Evolutionary conservation across 2,329 filamentous ascomycete genomes (phyloP).

Genomic region (Fusarium nelsonii): DNA sequence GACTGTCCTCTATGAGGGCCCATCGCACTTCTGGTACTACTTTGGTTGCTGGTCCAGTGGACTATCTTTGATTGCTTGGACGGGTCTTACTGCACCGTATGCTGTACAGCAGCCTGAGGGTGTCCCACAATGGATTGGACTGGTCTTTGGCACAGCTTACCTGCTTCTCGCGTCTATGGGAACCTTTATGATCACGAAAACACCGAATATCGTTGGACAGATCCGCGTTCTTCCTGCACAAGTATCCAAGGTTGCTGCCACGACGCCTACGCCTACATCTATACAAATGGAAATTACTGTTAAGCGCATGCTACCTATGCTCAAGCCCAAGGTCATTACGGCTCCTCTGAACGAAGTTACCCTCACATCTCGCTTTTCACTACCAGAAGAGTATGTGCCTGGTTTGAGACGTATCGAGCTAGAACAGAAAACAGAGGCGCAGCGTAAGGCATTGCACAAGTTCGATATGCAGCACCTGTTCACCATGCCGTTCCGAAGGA

Average conservation of each 20-base stretch:
- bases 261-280: constrained; percentile 8
- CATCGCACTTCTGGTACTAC: constrained; percentile 73
- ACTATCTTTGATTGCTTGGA: constrained; percentile 56
- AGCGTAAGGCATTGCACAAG: constrained; percentile 57
- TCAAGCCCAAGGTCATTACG: constrained; percentile 59
- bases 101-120: constrained; percentile 59
- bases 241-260: constrained; percentile 30
- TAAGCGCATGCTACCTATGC: constrained; percentile 63
- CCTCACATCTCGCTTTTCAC: constrained; percentile 55
- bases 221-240: constrained; percentile 66
- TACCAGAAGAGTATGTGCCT: constrained; percentile 55
- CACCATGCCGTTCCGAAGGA: constrained; percentile 68
- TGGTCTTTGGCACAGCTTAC: constrained; percentile 69
- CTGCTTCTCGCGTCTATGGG: constrained; percentile 71
- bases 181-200: constrained; percentile 69
- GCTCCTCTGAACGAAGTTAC: constrained; percentile 52
- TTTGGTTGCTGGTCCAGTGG: constrained; percentile 69
- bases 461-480: constrained; percentile 68
- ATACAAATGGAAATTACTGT: constrained; percentile 66
- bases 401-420: constrained; percentile 50
- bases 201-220: constrained; percentile 67
- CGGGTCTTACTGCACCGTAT: constrained; percentile 51
- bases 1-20: constrained; percentile 73
- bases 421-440: constrained; percentile 54
- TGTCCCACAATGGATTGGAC: constrained; percentile 67